These are phyloP conservation scores for Tylopilus sp. DNA, from an alignment of 768 basidiomycete species.

Conservation along the genomic window DNA sequence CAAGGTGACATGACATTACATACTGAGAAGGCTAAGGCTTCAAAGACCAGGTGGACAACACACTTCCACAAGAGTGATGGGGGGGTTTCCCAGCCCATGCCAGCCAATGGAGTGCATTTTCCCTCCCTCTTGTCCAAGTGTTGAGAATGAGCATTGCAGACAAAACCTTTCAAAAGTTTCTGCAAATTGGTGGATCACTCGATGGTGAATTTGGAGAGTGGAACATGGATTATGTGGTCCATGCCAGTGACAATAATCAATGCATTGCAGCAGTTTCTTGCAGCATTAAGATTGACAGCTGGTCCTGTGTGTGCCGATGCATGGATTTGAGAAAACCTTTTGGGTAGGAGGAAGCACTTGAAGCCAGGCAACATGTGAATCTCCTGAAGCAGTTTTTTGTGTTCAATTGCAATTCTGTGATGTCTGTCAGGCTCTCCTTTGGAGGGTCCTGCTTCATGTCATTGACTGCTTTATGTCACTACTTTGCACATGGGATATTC, in stretches of 20 bases:
- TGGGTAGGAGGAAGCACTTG: background rate
- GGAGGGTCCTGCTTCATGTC: too few species aligned
- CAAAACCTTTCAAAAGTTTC: background rate
- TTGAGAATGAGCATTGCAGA: background rate
- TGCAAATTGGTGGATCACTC: background rate
- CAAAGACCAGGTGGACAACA: background rate
- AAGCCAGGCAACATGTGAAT: background rate
- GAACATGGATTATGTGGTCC: constrained; percentile 3
- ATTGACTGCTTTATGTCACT: too few species aligned
- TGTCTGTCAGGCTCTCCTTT: background rate
- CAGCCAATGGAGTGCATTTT: background rate
- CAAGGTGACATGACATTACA: background rate
- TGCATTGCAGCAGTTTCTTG: background rate
- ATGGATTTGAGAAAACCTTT: background rate
- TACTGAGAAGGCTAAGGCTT: background rate
- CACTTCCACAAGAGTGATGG: constrained; percentile 6
- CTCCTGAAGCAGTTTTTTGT: background rate
- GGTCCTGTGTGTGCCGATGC: background rate
- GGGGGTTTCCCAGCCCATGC: background rate
- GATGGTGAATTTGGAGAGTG: background rate
- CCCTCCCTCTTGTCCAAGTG: background rate
- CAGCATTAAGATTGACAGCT: background rate
- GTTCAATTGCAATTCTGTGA: background rate
- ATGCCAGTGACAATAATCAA: background rate
- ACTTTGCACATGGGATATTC: background rate